phyloP scores from a whole-genome alignment of 345 rosid species.

The Bruguiera sexangula region DNA sequence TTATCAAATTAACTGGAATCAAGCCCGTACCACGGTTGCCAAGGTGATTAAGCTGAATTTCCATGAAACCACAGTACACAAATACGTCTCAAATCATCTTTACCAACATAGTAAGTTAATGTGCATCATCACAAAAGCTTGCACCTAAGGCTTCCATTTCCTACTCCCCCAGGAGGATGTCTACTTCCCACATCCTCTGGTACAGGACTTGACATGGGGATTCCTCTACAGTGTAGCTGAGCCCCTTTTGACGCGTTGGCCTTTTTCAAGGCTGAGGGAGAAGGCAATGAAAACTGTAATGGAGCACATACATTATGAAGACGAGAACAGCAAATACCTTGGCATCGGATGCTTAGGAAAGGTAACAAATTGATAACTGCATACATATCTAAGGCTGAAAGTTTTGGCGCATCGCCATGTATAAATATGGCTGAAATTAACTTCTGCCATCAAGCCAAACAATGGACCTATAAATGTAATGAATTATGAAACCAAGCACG shows the following conservation, averaged over 20 bases:
- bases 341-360: slow-evolving; percentile 56
- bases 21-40: slow-evolving; percentile 80
- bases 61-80: background rate
- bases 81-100: too few species aligned
- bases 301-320: slow-evolving; percentile 91
- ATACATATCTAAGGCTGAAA: too few species aligned
- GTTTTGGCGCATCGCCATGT: too few species aligned
- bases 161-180: slow-evolving; percentile 70
- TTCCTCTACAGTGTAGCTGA: slow-evolving; percentile 63
- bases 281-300: slow-evolving; percentile 58
- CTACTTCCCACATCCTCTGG: slow-evolving; percentile 88
- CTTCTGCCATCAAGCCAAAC: too few species aligned
- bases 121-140: too few species aligned
- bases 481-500: too few species aligned
- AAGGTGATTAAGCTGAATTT: slow-evolving; percentile 51
- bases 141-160: too few species aligned
- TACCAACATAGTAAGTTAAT: too few species aligned
- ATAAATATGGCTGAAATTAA: too few species aligned
- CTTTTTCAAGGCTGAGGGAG: slow-evolving; percentile 83
- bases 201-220: slow-evolving; percentile 86
- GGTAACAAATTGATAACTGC: background rate
- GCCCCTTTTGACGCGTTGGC: slow-evolving; percentile 80
- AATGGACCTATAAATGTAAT: too few species aligned
- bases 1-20: slow-evolving; percentile 81
- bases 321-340: slow-evolving; percentile 81